phyloP scores from a whole-genome alignment of 768 basidiomycete species.

The Cystofilobasidium ferigula region DNA sequence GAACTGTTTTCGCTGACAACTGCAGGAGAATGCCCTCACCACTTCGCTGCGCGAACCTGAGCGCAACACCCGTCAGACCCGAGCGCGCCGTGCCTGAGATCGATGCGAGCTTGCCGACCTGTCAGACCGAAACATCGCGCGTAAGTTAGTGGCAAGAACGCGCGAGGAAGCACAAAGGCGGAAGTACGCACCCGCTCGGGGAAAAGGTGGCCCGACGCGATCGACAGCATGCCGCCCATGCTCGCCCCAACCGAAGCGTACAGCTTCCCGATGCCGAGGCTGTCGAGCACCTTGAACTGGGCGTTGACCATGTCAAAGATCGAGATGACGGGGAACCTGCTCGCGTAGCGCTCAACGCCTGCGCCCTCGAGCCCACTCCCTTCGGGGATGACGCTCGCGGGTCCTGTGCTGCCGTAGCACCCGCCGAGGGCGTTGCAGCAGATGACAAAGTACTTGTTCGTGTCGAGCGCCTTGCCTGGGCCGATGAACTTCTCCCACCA shows the following conservation, averaged over 20 bases:
- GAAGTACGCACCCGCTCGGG: constrained; percentile 50
- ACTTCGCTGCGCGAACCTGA: constrained; percentile 91
- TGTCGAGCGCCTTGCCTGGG: constrained; percentile 85
- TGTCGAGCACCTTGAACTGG: constrained; percentile 75
- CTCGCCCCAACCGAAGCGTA: constrained; percentile 90
- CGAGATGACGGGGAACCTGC: constrained; percentile 77
- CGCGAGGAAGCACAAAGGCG: background rate
- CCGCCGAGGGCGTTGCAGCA: constrained; percentile 96
- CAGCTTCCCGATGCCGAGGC: constrained; percentile 67
- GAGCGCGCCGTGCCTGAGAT: constrained; percentile 92
- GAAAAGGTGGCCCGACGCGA: constrained; percentile 85
- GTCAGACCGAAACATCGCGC: background rate
- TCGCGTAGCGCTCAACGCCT: constrained; percentile 59
- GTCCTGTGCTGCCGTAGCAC: constrained; percentile 95
- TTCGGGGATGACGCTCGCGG: constrained; percentile 63
- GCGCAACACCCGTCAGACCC: constrained; percentile 81
- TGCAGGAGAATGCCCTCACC: constrained; percentile 44
- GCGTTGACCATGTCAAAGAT: constrained; percentile 94
- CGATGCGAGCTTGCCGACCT: constrained; percentile 74
- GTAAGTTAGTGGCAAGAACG: background rate
- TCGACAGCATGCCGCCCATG: constrained; percentile 97
- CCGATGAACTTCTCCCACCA: constrained; percentile 99
- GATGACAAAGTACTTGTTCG: constrained; percentile 78
- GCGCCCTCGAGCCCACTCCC: constrained; percentile 32
- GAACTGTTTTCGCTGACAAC: background rate